Evolutionary conservation across 306 rosid species (phyloP).

Genomic region (Acacia confusa): DNA sequence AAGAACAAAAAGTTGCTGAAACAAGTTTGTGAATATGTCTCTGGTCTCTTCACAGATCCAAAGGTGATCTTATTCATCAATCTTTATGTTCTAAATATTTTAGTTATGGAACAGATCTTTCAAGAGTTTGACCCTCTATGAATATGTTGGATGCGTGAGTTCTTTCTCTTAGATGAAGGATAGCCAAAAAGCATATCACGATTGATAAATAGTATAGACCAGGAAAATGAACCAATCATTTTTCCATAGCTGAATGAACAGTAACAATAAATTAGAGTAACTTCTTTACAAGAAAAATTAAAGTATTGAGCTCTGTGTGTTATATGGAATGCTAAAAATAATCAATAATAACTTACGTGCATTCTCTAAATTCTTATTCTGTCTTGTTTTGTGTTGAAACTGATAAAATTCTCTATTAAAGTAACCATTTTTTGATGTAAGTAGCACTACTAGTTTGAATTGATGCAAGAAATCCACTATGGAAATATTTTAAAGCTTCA

Average conservation of each 20-base stretch:
- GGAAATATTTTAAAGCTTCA: slow-evolving; percentile 30
- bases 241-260: not conserved
- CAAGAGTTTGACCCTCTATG: not conserved
- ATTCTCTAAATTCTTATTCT: not conserved
- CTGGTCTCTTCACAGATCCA: not conserved
- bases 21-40: slow-evolving; percentile 12
- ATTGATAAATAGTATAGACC: not conserved
- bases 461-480: slow-evolving; percentile 39
- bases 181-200: too few species aligned
- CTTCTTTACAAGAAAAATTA: not conserved
- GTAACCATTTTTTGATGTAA: not conserved
- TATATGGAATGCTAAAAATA: too few species aligned
- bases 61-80: not conserved
- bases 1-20: not conserved
- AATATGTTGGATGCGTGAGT: too few species aligned
- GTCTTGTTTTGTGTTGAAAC: slow-evolving; percentile 1
- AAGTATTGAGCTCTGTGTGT: too few species aligned
- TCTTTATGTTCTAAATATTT: not conserved
- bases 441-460: slow-evolving; percentile 18
- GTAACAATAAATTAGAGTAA: not conserved
- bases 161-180: too few species aligned
- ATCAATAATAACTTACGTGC: not conserved
- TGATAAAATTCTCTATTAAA: slow-evolving; percentile 1
- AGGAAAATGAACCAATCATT: not conserved
- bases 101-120: not conserved